Conservation (phyloP, 2,329 filamentous ascomycete genomes). For the Cercospora beticola region DNA sequence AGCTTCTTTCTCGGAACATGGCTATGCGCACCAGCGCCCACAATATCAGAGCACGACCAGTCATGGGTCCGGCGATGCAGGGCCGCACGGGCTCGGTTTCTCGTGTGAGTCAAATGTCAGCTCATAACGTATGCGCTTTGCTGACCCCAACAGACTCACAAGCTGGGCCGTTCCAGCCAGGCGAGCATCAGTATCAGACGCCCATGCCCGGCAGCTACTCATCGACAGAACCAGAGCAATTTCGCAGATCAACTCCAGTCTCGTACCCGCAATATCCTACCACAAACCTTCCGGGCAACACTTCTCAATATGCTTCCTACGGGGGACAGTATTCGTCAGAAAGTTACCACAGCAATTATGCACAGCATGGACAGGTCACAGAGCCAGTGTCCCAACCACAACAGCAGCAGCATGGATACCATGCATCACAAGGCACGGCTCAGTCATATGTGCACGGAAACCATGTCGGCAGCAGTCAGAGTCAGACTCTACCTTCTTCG, state of each 20-base stretch:
- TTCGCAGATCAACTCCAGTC: conserved; percentile 24
- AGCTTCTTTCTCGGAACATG: conserved; percentile 32
- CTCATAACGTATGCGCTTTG: background rate
- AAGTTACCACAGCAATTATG: conserved; percentile 19
- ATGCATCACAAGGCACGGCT: conserved; percentile 6
- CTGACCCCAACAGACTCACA: conserved; percentile 25
- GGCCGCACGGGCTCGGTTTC: conserved; percentile 36
- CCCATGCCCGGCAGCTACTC: conserved; percentile 9
- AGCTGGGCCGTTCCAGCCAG: conserved; percentile 22
- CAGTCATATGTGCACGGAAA: conserved; percentile 17
- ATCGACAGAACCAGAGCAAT: conserved; percentile 21
- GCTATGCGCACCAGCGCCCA: conserved; percentile 25
- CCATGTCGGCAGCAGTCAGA: conserved; percentile 4
- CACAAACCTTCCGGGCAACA: conserved; percentile 27
- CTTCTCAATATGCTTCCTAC: conserved; percentile 30
- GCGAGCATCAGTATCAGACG: conserved; percentile 16
- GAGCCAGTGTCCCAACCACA: conserved; percentile 13
- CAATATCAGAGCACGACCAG: conserved; percentile 25
- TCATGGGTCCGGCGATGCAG: conserved; percentile 19
- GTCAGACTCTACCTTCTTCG: background rate
- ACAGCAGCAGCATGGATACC: conserved; percentile 13
- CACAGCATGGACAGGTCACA: conserved; percentile 20
- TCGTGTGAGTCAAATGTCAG: conserved; percentile 32
- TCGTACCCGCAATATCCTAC: conserved; percentile 32
- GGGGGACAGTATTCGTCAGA: conserved; percentile 24